Base-by-base conservation (phyloP, 495 filamentous ascomycete species). In the Patellaria atrata region DNA sequence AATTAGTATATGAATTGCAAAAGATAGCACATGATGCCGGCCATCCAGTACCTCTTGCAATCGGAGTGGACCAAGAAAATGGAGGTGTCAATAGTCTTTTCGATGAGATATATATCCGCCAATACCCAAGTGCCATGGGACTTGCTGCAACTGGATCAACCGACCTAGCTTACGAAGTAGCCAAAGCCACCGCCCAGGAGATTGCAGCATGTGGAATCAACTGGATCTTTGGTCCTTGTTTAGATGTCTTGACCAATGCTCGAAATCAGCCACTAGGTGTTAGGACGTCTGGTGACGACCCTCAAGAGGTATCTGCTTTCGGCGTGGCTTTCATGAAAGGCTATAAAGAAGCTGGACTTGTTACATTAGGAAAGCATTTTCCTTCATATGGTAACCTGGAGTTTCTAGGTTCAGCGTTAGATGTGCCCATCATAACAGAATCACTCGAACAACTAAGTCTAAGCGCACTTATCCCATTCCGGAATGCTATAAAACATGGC, bases 381-480 rank as follows among this genome's bases (percentile, higher is more conserved):
- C 84, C 84, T 13, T 87, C 81, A 0, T 93, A 91, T 42, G 84
- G 84, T 9, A 91, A 91, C 40, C 62, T 93, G n/a, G 82, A 91
- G 51, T 89, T 93, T 43, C 64, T 89, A 1, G 82, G 83, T 2
- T 86, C 82, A 11, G 78, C 76, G 14, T 54, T 84, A 3, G 84
- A 93, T 49, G 82, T 93, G 12, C 84, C 84, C 15, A 81, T 86
- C 30, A 93, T 93, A 47, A 92, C 82, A 0, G 83, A 92, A 51
- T 87, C 82, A 0, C 56, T 92, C 8, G 83, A 93, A 44, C 82
- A 89, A 47, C 65, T 93, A 22, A 85, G 78, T 37, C 55, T 89
- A 20, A 84, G 70, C 47, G 84, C 84, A 19, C 61, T 93, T 23
- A 75, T 87, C 8, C 84, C 84, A 1, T 93, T 91, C 51, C 72